phyloP scores from a whole-genome alignment of 257 asterid genomes.

The Solanum sparsipilum region DNA sequence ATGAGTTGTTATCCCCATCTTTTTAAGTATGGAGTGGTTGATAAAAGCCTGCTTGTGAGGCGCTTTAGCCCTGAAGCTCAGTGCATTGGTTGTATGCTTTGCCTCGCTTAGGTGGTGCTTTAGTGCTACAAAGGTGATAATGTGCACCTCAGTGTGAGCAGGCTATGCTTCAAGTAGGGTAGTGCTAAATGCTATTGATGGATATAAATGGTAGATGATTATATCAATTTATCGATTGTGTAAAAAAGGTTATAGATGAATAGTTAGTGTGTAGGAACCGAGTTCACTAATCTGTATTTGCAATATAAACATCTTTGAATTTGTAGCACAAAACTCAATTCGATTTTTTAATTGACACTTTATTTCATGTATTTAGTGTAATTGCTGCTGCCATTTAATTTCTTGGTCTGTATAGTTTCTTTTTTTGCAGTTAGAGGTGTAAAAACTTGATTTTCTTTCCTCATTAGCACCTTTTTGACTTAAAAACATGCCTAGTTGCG shows the following conservation, averaged over 20 bases:
- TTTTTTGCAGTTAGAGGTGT: not conserved
- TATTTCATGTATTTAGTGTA: not conserved
- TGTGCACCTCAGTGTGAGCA: not conserved
- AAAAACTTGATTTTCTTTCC: not conserved
- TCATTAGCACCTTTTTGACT: not conserved
- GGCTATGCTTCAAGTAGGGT: not conserved
- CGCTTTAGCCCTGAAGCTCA: not conserved
- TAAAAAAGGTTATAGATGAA: not conserved
- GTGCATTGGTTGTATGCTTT: not conserved
- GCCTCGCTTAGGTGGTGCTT: not conserved
- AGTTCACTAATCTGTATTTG: not conserved
- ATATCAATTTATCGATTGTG: not conserved
- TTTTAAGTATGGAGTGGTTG: not conserved
- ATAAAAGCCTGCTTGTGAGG: not conserved
- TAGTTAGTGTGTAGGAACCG: not conserved
- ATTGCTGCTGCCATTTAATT: not conserved
- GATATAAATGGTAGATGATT: not conserved
- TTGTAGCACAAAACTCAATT: not conserved
- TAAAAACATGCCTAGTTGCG: not conserved
- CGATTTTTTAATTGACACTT: not conserved
- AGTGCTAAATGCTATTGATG: not conserved
- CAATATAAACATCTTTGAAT: not conserved
- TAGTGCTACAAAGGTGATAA: not conserved
- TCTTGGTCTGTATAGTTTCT: not conserved
- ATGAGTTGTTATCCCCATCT: not conserved